These are phyloP conservation scores for Boletus fagicola DNA, from an alignment of 768 basidiomycete genomes.

Conservation along the genomic window DNA sequence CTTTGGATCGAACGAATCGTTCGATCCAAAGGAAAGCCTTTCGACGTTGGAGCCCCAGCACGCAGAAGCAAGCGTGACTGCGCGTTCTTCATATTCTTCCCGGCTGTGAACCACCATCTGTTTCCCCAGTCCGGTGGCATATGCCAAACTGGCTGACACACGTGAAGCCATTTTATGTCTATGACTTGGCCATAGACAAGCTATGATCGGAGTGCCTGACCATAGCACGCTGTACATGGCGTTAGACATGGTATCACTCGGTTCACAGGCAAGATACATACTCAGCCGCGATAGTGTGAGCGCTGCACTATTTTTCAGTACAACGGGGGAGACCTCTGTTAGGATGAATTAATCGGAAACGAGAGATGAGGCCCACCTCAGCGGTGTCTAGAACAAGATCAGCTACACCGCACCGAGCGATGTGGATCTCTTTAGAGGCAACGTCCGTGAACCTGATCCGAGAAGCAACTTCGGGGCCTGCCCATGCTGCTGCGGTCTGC, in stretches of 20 bases:
- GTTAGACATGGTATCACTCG: slow-evolving; percentile 1
- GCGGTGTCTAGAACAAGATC: slow-evolving; percentile 53
- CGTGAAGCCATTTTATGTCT: slow-evolving; percentile 50
- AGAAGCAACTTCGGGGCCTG: slow-evolving; percentile 43
- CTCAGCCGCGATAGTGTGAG: slow-evolving; percentile 52
- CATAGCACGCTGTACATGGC: slow-evolving; percentile 41
- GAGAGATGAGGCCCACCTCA: slow-evolving; percentile 35
- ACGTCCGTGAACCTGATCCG: slow-evolving; percentile 51
- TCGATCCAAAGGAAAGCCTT: neutral
- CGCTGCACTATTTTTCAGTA: slow-evolving; percentile 41
- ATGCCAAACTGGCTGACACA: slow-evolving; percentile 47
- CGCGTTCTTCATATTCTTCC: slow-evolving; percentile 47
- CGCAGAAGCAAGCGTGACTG: slow-evolving; percentile 39
- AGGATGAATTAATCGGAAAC: neutral
- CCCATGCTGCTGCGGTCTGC: slow-evolving; percentile 44
- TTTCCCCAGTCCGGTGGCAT: slow-evolving; percentile 47
- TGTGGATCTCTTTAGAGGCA: slow-evolving; percentile 44
- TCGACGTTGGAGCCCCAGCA: slow-evolving; percentile 21
- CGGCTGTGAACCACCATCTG: slow-evolving; percentile 45
- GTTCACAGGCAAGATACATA: slow-evolving; percentile 23
- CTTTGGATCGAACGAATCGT: too few relatives aligned
- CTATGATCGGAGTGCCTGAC: slow-evolving; percentile 51
- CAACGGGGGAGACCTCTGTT: neutral
- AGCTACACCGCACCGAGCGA: slow-evolving; percentile 44
- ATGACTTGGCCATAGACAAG: slow-evolving; percentile 44